A percentile compares a stretch with the other conserved stretches of the same genome.
Evolutionary conservation across 345 rosid genomes (phyloP).

Genomic region (Gossypium rotundifolium): DNA sequence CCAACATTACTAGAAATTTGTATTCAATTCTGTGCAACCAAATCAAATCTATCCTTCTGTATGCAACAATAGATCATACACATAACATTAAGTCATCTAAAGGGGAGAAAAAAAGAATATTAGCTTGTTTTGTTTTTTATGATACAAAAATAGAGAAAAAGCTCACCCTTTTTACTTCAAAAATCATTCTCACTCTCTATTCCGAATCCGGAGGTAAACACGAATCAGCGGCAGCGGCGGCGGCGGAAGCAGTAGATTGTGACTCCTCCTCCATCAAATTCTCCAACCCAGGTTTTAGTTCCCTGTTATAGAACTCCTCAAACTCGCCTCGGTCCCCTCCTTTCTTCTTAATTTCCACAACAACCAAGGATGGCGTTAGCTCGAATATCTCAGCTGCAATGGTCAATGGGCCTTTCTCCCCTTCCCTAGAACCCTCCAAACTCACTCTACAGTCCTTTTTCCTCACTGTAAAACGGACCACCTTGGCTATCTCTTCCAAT

Average conservation of each 20-base stretch:
- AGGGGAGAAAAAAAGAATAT: background rate
- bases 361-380: constrained; percentile 54
- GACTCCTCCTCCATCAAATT: constrained; percentile 55
- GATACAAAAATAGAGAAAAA: constrained; percentile 20
- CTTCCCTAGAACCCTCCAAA: constrained; percentile 60
- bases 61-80: constrained; percentile 22
- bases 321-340: constrained; percentile 78
- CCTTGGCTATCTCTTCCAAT: constrained; percentile 62
- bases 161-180: constrained; percentile 32
- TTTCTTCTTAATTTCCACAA: constrained; percentile 84
- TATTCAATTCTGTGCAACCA: constrained; percentile 20
- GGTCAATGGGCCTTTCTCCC: constrained; percentile 59
- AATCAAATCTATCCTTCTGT: constrained; percentile 19
- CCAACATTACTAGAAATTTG: constrained; percentile 22
- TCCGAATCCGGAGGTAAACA: constrained; percentile 58
- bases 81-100: constrained; percentile 13
- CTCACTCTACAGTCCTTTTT: constrained; percentile 69
- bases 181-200: constrained; percentile 21
- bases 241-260: constrained; percentile 10
- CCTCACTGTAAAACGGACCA: constrained; percentile 67
- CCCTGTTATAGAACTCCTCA: constrained; percentile 67
- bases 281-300: constrained; percentile 69
- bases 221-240: constrained; percentile 22
- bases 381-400: constrained; percentile 67
- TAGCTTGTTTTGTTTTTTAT: background rate